phyloP scores from a whole-genome alignment of 768 basidiomycete species.

The Hirschioporus abietinus region DNA sequence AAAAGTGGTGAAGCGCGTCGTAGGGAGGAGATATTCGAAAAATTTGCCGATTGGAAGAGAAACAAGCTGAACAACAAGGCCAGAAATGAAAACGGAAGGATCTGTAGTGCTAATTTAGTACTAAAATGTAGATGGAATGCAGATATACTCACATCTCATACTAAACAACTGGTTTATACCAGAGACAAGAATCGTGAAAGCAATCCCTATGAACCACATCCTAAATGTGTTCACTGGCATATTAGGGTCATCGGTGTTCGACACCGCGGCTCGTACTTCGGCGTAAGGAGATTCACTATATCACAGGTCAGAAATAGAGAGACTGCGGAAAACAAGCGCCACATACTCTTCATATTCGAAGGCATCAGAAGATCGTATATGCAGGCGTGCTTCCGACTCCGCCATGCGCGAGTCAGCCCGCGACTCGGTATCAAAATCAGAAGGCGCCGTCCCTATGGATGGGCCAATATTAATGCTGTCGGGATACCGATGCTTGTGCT shows the following conservation, averaged over 20 bases:
- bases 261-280: slow-evolving; percentile 81
- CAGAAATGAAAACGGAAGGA: slow-evolving; percentile 60
- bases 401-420: slow-evolving; percentile 16
- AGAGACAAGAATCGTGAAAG: slow-evolving; percentile 50
- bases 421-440: slow-evolving; percentile 47
- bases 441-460: slow-evolving; percentile 31
- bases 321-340: slow-evolving; percentile 13
- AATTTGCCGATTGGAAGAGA: slow-evolving; percentile 70
- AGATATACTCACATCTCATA: slow-evolving; percentile 48
- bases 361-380: slow-evolving; percentile 30
- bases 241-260: slow-evolving; percentile 71
- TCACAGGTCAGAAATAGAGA: slow-evolving; percentile 3
- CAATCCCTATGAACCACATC: slow-evolving; percentile 73
- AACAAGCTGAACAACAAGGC: slow-evolving; percentile 67
- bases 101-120: slow-evolving; percentile 39
- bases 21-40: slow-evolving; percentile 63
- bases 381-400: slow-evolving; percentile 24
- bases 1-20: slow-evolving; percentile 57
- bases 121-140: slow-evolving; percentile 26
- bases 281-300: slow-evolving; percentile 82
- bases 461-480: slow-evolving; percentile 29
- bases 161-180: slow-evolving; percentile 63
- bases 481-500: slow-evolving; percentile 32
- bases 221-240: slow-evolving; percentile 83
- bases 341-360: slow-evolving; percentile 73